These are phyloP conservation scores for Cladophialophora psammophila DNA, from an alignment of 2,329 filamentous ascomycete species.

Conservation along the genomic window DNA sequence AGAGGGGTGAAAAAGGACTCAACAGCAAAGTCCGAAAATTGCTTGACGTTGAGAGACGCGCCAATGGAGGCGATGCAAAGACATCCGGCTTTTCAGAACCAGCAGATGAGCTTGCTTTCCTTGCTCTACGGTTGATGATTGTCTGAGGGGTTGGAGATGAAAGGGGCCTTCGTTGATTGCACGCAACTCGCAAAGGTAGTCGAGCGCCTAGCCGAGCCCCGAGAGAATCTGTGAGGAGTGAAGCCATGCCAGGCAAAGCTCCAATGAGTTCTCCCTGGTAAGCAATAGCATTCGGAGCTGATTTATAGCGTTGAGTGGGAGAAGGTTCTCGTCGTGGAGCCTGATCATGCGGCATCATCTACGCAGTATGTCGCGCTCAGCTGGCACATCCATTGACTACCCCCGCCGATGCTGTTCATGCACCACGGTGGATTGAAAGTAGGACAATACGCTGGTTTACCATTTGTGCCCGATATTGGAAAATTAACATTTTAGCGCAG, in stretches of 20 bases:
- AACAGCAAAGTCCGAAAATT: slow-evolving; percentile 45
- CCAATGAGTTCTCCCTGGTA: neutral
- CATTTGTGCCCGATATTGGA: neutral
- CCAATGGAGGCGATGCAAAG: slow-evolving; percentile 14
- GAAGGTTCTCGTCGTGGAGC: neutral
- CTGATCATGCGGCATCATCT: neutral
- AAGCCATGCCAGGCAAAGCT: slow-evolving; percentile 7
- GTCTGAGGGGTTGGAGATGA: neutral
- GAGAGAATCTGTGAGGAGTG: neutral
- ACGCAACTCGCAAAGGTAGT: neutral
- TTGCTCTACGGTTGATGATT: neutral
- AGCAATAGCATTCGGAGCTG: neutral
- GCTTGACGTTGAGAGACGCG: slow-evolving; percentile 38
- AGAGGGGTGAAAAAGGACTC: slow-evolving; percentile 45
- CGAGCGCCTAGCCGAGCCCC: neutral
- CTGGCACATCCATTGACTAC: neutral
- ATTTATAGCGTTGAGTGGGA: neutral
- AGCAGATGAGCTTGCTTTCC: neutral
- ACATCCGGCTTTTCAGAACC: neutral
- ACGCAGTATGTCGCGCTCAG: neutral
- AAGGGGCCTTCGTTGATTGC: neutral
- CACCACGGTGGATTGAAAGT: neutral
- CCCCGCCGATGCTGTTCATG: neutral
- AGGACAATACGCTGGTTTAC: neutral
- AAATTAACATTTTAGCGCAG: neutral